These are phyloP conservation scores for Russula griseocarnosa DNA, from an alignment of 768 basidiomycete genomes.

Conservation along the genomic window DNA sequence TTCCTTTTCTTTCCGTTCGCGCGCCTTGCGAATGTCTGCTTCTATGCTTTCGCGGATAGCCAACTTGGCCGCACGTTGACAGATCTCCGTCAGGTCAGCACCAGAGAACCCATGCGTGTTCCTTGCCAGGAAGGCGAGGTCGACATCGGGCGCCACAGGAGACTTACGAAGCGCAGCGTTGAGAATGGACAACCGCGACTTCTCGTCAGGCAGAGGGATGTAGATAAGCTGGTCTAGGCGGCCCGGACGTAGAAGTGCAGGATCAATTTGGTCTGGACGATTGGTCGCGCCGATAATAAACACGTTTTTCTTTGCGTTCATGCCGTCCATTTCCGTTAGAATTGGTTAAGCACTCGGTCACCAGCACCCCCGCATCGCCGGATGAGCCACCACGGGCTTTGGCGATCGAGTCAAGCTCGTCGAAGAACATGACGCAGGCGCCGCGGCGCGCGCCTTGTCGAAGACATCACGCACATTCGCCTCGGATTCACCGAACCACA, in stretches of 20 bases:
- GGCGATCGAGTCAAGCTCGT: constrained; percentile 98
- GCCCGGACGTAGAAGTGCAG: constrained; percentile 91
- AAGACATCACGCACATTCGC: constrained; percentile 99
- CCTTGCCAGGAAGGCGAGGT: constrained; percentile 84
- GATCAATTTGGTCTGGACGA: constrained; percentile 92
- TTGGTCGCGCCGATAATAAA: constrained; percentile 98
- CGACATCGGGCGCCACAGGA: constrained; percentile 77
- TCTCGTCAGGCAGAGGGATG: constrained; percentile 96
- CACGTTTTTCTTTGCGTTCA: constrained; percentile 99
- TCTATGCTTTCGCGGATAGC: constrained; percentile 96
- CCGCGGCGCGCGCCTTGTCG: constrained; percentile 98
- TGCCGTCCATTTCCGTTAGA: constrained; percentile 97
- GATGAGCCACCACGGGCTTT: constrained; percentile 85
- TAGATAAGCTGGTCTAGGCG: constrained; percentile 99
- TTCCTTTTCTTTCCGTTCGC: constrained; percentile 79
- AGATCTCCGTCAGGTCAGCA: constrained; percentile 99
- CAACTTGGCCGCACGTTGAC: constrained; percentile 94
- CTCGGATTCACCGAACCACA: constrained; percentile 99
- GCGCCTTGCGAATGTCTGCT: constrained; percentile 71
- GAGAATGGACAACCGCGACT: constrained; percentile 87
- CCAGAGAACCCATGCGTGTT: constrained; percentile 97
- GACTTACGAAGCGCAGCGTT: constrained; percentile 88
- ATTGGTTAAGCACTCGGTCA: constrained; percentile 98
- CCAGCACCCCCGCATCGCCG: constrained; percentile 96
- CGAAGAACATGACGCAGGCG: constrained; percentile 99